phyloP scores from a whole-genome alignment of 164 flowering plant genomes.

The Vitis labrusca region DNA sequence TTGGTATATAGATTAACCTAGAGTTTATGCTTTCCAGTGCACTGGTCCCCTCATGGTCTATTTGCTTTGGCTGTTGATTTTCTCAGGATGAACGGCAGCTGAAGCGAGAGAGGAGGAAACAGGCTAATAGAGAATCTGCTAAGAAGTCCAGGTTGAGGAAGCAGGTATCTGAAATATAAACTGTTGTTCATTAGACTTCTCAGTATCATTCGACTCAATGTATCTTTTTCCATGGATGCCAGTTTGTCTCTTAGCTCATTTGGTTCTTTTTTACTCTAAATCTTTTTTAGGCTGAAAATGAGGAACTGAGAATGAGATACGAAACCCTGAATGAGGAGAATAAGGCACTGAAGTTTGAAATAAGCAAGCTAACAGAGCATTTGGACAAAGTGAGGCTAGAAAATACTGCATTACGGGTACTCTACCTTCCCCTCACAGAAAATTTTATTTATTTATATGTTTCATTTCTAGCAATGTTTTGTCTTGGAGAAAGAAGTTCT shows the following conservation, averaged over 20 bases:
- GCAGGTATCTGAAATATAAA: slow-evolving; percentile 11
- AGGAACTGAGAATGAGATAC: slow-evolving; percentile 17
- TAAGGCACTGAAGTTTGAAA: slow-evolving; percentile 19
- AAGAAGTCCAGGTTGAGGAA: slow-evolving; percentile 26
- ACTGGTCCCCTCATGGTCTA: neutral
- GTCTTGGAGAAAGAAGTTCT: neutral
- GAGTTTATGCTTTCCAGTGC: neutral
- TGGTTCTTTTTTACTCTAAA: neutral
- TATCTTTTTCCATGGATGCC: too few species aligned
- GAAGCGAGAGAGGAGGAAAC: slow-evolving; percentile 26
- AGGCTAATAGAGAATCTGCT: slow-evolving; percentile 28
- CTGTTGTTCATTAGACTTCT: neutral
- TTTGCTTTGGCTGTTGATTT: neutral
- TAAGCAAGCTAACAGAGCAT: slow-evolving; percentile 17
- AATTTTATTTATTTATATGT: neutral
- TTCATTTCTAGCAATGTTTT: neutral
- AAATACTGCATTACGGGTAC: slow-evolving; percentile 25
- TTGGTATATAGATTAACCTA: neutral
- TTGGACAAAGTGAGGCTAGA: slow-evolving; percentile 21
- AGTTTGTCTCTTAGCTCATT: neutral
- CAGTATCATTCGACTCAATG: too few species aligned
- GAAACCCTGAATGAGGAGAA: slow-evolving; percentile 24
- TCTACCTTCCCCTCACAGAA: neutral
- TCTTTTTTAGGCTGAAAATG: slow-evolving; percentile 16
- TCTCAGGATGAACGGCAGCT: slow-evolving; percentile 18